phyloP scores from a whole-genome alignment of 164 flowering plant species.

The Umbellularia californica region DNA sequence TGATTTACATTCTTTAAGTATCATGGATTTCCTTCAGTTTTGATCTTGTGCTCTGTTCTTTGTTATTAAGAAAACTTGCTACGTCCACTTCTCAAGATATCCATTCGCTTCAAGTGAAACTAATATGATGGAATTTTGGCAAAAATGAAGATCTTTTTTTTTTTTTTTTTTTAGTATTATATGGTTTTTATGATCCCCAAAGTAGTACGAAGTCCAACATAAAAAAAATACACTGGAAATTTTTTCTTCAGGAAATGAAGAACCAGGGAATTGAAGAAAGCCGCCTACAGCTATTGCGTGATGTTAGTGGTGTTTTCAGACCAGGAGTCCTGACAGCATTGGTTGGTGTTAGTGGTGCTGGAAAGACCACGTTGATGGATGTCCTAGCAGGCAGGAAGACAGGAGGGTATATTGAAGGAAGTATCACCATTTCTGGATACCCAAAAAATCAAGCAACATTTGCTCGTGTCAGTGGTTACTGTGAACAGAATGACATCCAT shows the following conservation, averaged over 20 bases:
- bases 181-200: neutral
- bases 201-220: neutral
- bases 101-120: neutral
- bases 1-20: neutral
- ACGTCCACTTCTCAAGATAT: neutral
- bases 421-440: slow-evolving; percentile 50
- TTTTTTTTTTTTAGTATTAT: neutral
- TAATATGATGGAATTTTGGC: neutral
- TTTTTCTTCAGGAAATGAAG: slow-evolving; percentile 51
- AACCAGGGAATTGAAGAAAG: slow-evolving; percentile 42
- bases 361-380: slow-evolving; percentile 73
- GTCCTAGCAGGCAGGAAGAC: slow-evolving; percentile 67
- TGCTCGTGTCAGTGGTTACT: slow-evolving; percentile 63
- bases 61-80: no score
- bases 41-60: no score
- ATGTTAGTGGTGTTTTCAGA: slow-evolving; percentile 62
- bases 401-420: slow-evolving; percentile 58
- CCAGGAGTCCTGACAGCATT: slow-evolving; percentile 63
- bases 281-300: slow-evolving; percentile 48
- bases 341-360: slow-evolving; percentile 71
- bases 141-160: neutral
- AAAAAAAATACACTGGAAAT: neutral
- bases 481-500: slow-evolving; percentile 67
- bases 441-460: slow-evolving; percentile 57
- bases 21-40: neutral